Base-by-base conservation (phyloP, 768 basidiomycete genomes). In the Mycena metata region DNA sequence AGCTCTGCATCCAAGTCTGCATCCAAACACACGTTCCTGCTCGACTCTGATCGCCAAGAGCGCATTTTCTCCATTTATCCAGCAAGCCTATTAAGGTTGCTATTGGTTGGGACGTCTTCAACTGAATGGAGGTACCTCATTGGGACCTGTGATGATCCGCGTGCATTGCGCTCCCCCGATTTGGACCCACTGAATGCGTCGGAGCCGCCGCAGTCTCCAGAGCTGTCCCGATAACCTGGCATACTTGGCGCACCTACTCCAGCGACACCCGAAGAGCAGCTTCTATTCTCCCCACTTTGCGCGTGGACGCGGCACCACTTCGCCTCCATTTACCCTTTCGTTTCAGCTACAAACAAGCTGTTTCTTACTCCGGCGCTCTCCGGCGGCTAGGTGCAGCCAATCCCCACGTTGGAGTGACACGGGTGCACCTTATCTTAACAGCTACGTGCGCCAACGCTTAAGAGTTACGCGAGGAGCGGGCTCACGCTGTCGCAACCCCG, bases 401-500 rank as follows among this genome's bases (percentile, higher is more conserved):
- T 36, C 30, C 60, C 45, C 50, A 33, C 24, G 39, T 19, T 24
- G 51, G 17, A 12, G 42, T 41, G 62, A 26, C 43, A 64, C 33
- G 23, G 33, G 26, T 12, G 36, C 43, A 33, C 36, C 55, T 58
- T 65, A 58, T 58, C 56, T 58, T 43, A 23, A 36, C n/a, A 54
- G 52, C 36, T 5, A 39, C 21, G 47, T 24, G 30, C 30, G 30
- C n/a, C n/a, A n/a, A n/a, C n/a, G n/a, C n/a, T n/a, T n/a, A n/a
- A n/a, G n/a, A n/a, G n/a, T n/a, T 63, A 23, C 42, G 51, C 17
- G 17, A 43, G 26, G 12, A 21, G 23, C 30, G 5, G 15, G 39
- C 46, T 33, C 64, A 65, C 64, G 64, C 64, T 66, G 64, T 66
- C 56, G 35, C 12, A 16, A 45, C 57, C 42, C 57, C 46, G 45